Conservation (phyloP, 257 asterid species). For the Fraxinus cuspidata region DNA sequence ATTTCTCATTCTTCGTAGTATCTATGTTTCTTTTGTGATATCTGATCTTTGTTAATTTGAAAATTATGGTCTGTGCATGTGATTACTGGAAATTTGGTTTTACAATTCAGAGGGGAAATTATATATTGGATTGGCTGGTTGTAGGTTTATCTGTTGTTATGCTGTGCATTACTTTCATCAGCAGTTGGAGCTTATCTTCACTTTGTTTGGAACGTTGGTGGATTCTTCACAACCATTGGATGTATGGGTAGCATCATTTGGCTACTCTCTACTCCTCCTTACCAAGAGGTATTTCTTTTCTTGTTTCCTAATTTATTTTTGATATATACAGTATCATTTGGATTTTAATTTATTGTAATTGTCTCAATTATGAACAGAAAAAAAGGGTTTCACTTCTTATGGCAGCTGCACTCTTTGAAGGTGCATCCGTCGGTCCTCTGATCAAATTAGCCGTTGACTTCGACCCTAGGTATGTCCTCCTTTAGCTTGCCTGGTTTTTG, state of each 20-base stretch:
- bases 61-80: not conserved
- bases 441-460: conserved; percentile 64
- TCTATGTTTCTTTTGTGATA: not conserved
- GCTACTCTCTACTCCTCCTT: conserved; percentile 58
- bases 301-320: not conserved
- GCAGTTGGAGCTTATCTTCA: conserved; percentile 89
- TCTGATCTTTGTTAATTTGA: not conserved
- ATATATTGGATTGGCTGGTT: conserved; percentile 15
- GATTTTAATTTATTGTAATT: not conserved
- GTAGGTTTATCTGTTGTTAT: conserved; percentile 85
- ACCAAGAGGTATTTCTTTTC: conserved; percentile 57
- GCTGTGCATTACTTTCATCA: conserved; percentile 79
- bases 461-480: conserved; percentile 66
- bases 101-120: not conserved
- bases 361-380: conserved; percentile 44
- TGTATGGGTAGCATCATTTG: conserved; percentile 65
- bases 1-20: not conserved
- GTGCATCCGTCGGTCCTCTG: conserved; percentile 85
- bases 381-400: conserved; percentile 75
- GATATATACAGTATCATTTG: not conserved
- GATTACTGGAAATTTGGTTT: not conserved
- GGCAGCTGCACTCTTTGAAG: conserved; percentile 77
- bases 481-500: not conserved
- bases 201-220: conserved; percentile 86
- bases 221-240: conserved; percentile 69